These are phyloP conservation scores for Bipolaris sorokiniana DNA, from an alignment of 2,329 filamentous ascomycete species.

Conservation along the genomic window DNA sequence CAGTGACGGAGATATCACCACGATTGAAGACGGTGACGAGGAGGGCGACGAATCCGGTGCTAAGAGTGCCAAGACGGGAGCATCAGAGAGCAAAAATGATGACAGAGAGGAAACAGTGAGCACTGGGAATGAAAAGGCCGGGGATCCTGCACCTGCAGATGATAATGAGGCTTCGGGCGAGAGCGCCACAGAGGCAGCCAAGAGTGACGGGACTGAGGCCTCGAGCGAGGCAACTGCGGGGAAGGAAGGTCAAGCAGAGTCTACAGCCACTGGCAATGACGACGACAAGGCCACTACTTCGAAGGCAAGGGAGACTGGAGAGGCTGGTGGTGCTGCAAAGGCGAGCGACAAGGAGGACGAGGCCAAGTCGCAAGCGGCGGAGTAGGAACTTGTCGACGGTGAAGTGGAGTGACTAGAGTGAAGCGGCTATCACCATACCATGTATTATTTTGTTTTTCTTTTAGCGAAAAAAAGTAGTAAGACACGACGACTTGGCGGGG, in stretches of 20 bases:
- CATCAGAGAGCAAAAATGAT: constrained; percentile 14
- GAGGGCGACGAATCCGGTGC: constrained; percentile 12
- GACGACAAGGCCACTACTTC: constrained; percentile 1
- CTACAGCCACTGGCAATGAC: constrained; percentile 5
- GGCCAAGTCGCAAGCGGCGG: constrained; percentile 11
- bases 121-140: constrained; percentile 22
- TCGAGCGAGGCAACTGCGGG: constrained; percentile 2
- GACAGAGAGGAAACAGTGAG: constrained; percentile 28
- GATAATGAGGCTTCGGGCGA: constrained; percentile 16
- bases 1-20: constrained; percentile 6
- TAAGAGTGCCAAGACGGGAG: constrained; percentile 13
- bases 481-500: constrained; percentile 1
- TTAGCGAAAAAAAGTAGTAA: constrained; percentile 2
- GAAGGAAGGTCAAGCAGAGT: constrained; percentile 10
- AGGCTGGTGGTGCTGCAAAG: constrained; percentile 12
- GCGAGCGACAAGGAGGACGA: constrained; percentile 15
- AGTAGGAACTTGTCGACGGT: not conserved
- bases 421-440: constrained; percentile 1
- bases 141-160: constrained; percentile 16
- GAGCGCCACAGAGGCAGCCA: constrained; percentile 11
- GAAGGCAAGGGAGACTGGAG: constrained; percentile 25
- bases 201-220: constrained; percentile 8
- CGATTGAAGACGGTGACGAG: constrained; percentile 13
- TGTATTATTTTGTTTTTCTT: constrained; percentile 8
- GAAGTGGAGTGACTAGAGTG: not conserved